Evolutionary conservation across 306 rosid species (phyloP), one percentile per base, ranked within the genome.

Genomic region (Casuarina glauca): DNA sequence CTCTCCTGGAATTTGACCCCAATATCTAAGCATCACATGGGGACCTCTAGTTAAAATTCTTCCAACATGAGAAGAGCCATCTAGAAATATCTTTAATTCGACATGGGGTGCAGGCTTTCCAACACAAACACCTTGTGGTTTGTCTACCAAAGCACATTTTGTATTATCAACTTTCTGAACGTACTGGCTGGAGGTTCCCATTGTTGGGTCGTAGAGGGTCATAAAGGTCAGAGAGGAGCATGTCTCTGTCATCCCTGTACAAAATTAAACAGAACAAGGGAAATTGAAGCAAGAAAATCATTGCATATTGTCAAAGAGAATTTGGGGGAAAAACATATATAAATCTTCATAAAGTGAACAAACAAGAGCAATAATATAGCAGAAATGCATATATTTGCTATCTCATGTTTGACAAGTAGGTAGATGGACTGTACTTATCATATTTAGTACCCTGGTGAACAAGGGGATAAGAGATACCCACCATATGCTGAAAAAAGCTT

Each of bases 51-150:
- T 93, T 80, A 95, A 87, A 82, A 95, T 93, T 74, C 83, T 88
- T 53, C 99, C 99, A 46, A 15, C 77, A 63, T 52, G 55, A 68
- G 88, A 80, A 71, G 89, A 71, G 48, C 54, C 86, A 74, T 87
- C 91, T 1, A 26, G 48, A 67, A 76, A 77, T 78, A 93, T 84
- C 82, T 83, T 93, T 12, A 93, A 70, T 80, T 95, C 97, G 55
- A 95, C 88, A 77, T 95, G 97, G 35, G 97, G 96, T 75, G 99
- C 96, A 73, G 96, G 90, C 90, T 91, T 95, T 83, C 99, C 99
- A 77, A 91, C 93, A 82, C 97, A 93, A 49, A 95, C 81, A 50
- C 99, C 99, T 80, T 81, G 89, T 51, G 81, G 81, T 74, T 83
- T 87, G 41, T 79, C 81, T 74, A 58, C 77, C 38, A 72, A 20